Evolutionary conservation across 257 asterid species (phyloP), one percentile per base, ranked within the genome.

Genomic region (Scutellaria baicalensis): DNA sequence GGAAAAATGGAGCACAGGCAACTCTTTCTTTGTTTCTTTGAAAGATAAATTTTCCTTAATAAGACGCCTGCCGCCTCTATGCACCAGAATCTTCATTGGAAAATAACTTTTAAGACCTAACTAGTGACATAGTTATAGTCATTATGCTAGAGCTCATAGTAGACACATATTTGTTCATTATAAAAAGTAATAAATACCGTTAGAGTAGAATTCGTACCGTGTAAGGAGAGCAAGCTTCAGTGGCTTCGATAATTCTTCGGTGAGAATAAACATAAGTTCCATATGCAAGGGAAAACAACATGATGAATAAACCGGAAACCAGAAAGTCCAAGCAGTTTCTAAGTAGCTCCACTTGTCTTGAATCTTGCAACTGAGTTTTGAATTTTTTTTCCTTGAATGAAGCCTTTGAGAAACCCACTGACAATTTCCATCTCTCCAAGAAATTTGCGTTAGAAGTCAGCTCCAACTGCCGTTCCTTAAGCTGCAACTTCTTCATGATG

Each of bases 331-430:
- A 66, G 88, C 96, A 91, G 73, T 71, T 78, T 49, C 67, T 84
- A 23, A 87, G 90, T 72, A 94, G 79, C 80, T 94, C 97, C 62
- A 81, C 86, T 69, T 86, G 85, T 74, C 87, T 86, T 6, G 84
- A 39, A 33, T 89, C 99, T 68, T 81, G 93, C 44, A 91, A 40
- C 78, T 91, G 87, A 56, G 85, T 94, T 77, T 86, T 94, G 66
- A 91, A 94, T 75, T 89, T 94, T 66, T 88, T 90, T 6, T 81
- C 72, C 70, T 74, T 89, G 63, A 90, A 91, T 54, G 89, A 81
- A 0, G 90, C 89, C 81, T 83, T 89, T 60, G 97, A 87, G 72
- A 87, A 71, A 45, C 99, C 97, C 87, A 91, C 79, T n/a, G 93
- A 87, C 40, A 93, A 60, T 80, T 89, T 93, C 82, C 71, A 77